Base-by-base conservation (phyloP, 805 yeast genomes). In the Gaillardinia entomophila region DNA sequence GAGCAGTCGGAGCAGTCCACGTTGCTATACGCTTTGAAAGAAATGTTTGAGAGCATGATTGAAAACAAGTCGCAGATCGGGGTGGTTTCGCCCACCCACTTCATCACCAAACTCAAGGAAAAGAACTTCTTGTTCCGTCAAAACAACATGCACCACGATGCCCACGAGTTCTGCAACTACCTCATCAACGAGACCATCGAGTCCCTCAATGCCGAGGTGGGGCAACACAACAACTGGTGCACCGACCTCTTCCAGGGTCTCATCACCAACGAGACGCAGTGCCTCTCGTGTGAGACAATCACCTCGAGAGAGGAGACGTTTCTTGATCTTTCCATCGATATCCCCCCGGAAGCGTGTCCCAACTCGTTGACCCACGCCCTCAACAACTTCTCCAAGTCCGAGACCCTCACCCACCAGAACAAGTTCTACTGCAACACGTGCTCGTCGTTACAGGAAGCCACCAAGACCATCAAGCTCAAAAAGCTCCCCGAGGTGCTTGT, bases 401-500 rank as follows among this genome's bases (percentile, higher is more conserved):
- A 92, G 54, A 77, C 87, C 64, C 68, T 92, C 34, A 79, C 80
- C 27, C 95, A 84, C 30, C 77, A 83, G 26, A 90, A 92, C 60
- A 92, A 92, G 62, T 92, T 90, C 53, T 83, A 85, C 53, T 92
- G 98, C 60, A 95, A 90, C 53, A 72, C 73, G 13, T 92, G 98
- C 51, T 80, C 82, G 39, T 84, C 94, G 0, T 69, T 89, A 31
- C 97, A 92, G 58, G 97, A 90, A 48, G 97, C 97, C 3, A 86
- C 87, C 40, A 87, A 90, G 55, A 75, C 90, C 6, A 88, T 89
- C 60, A 85, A 83, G 37, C 62, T 92, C 29, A 82, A 80, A 43
- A 69, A 73, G 42, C 60, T 88, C 12, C 97, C 98, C 1, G 78
- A 77, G 38, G 71, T 84, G 5, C 62, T 92, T 32, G 81, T 94